Base-by-base conservation (phyloP, 305 asterid genomes). In the Nicotiana rustica region DNA sequence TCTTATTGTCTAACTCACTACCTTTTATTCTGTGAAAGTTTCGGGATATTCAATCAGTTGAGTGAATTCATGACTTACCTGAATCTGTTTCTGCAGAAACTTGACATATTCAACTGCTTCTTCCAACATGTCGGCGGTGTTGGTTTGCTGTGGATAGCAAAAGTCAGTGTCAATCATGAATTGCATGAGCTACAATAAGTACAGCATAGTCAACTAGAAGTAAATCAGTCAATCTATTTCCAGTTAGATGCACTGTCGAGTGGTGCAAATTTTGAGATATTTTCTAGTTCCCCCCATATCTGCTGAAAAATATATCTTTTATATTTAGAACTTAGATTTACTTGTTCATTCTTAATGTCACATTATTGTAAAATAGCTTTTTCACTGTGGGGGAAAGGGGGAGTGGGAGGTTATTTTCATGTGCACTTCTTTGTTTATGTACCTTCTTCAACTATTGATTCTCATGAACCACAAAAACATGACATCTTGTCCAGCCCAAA, bases 111-210 rank as follows among this genome's bases (percentile, higher is more conserved):
- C 91, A 44, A 94, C 97, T 69, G 98, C 98, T 85, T 93, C 97
- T 14, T 95, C 99, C 84, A 95, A 91, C 99, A 94, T 94, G 92
- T 95, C 98, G 21, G 98, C 95, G 0, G 99, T 95, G 92, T 94
- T 95, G 4, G 98, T 95, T 95, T 93, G 98, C 98, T 95, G 96
- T 92, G 84, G 57, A 56, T 41, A 65, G 59, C 38, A 85, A 82
- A 82, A 84, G 61, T 71, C 80, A 79, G 83, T 80, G 77, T 68
- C 81, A 62, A 66, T 66, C 83, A 65, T 76, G 56, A 55, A 55
- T 55, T 55, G 33, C 10, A 21, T 76, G 12, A 55, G 80, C 82
- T 78, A 70, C 81, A 71, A 61, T 70, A 84, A 79, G 67, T 21
- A 77, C 29, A 25, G 52, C 66, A 75, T 13, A 76, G 49, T 29